phyloP scores from a whole-genome alignment of 192 early-diverging fungal species.

The Coemansia sp. region DNA sequence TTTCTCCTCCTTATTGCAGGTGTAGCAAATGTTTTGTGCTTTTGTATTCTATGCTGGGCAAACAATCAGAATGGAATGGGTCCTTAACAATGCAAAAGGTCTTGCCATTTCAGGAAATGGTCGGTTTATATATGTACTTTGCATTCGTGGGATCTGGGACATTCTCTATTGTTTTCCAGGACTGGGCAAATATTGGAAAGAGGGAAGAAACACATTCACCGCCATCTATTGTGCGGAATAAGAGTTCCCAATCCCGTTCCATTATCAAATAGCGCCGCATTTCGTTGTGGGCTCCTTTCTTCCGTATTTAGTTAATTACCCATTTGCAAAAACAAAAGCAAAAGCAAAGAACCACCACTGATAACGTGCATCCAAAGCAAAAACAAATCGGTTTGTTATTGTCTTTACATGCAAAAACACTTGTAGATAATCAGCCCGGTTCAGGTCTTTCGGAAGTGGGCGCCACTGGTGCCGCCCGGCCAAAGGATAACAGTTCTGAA shows the following conservation, averaged over 20 bases:
- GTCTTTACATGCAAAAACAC: slow-evolving; percentile 9
- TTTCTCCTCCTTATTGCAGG: background rate
- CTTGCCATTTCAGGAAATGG: slow-evolving; percentile 9
- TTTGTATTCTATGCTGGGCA: background rate
- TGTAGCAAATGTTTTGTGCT: too few species aligned
- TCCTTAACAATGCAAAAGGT: background rate
- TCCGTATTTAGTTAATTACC: background rate
- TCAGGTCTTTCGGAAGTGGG: background rate
- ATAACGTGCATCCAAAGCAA: background rate
- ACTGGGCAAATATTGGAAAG: background rate
- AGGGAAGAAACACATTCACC: background rate
- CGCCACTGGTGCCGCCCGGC: slow-evolving; percentile 8
- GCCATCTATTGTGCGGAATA: background rate
- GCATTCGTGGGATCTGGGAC: background rate
- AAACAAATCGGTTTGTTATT: background rate
- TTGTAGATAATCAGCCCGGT: slow-evolving; percentile 16
- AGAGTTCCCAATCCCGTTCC: background rate
- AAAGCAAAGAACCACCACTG: background rate
- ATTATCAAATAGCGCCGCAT: slow-evolving; percentile 3
- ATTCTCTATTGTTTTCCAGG: background rate
- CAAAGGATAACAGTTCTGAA: background rate
- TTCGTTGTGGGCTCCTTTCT: background rate
- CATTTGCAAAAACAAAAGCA: background rate
- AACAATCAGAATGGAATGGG: background rate
- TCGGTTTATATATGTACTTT: background rate